These are phyloP conservation scores for Oidiodendron maius DNA, from an alignment of 495 filamentous ascomycete species.

Conservation along the genomic window DNA sequence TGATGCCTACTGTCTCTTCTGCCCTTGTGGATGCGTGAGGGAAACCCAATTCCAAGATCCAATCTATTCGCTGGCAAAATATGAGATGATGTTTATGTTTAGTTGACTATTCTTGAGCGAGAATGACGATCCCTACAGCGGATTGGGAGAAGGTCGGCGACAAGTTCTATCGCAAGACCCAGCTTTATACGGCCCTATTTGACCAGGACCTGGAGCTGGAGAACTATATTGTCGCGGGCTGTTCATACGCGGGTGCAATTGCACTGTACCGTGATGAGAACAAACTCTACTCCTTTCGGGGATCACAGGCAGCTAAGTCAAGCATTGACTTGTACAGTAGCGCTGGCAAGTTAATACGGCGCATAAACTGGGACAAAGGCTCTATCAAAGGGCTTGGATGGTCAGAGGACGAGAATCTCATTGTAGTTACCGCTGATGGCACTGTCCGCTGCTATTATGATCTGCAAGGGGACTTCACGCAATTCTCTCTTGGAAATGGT, in stretches of 20 bases:
- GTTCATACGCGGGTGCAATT: slow-evolving; percentile 90
- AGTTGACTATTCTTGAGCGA: neutral
- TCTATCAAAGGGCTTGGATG: slow-evolving; percentile 85
- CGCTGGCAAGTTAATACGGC: slow-evolving; percentile 73
- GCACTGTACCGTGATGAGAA: slow-evolving; percentile 85
- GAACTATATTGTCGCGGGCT: slow-evolving; percentile 86
- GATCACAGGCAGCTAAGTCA: slow-evolving; percentile 65
- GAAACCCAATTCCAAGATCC: too few species aligned
- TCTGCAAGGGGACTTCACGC: slow-evolving; percentile 86
- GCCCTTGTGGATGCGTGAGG: too few species aligned
- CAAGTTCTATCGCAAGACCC: slow-evolving; percentile 87
- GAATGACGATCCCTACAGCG: slow-evolving; percentile 61
- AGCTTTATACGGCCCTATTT: slow-evolving; percentile 88
- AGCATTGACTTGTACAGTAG: slow-evolving; percentile 93
- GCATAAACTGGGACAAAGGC: slow-evolving; percentile 80
- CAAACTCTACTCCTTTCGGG: slow-evolving; percentile 72
- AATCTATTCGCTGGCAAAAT: too few species aligned
- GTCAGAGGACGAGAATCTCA: slow-evolving; percentile 92
- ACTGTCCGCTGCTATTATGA: slow-evolving; percentile 89
- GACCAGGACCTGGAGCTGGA: slow-evolving; percentile 89
- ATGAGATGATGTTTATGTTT: too few species aligned
- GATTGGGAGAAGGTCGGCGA: slow-evolving; percentile 92
- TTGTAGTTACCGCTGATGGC: slow-evolving; percentile 85
- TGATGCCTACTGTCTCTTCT: too few species aligned
- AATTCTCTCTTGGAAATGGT: slow-evolving; percentile 90